phyloP scores from a whole-genome alignment of 2,329 filamentous ascomycete species.

The Pseudocercospora cruenta region DNA sequence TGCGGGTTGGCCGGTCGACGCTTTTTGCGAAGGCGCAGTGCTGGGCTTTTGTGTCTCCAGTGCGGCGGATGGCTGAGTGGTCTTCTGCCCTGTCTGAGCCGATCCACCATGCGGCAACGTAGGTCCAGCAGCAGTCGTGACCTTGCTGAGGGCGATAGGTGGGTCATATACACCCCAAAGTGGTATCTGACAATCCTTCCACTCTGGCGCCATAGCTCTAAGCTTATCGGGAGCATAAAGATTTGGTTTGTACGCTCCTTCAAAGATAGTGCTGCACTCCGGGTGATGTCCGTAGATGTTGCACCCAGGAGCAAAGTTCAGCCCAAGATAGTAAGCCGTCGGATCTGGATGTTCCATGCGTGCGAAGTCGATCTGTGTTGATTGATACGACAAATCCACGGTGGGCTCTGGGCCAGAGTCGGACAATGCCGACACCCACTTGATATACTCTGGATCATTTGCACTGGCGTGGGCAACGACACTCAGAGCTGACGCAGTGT shows the following conservation, averaged over 20 bases:
- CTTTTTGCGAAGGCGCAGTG: too few species aligned
- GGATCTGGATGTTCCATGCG: conserved; percentile 19
- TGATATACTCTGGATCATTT: conserved; percentile 14
- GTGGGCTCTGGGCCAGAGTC: neutral
- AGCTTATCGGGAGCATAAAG: conserved; percentile 23
- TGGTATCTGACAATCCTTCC: conserved; percentile 20
- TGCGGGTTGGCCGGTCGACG: neutral
- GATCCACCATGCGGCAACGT: too few species aligned
- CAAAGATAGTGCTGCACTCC: conserved; percentile 26
- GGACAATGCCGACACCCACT: conserved; percentile 1
- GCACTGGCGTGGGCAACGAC: conserved; percentile 16
- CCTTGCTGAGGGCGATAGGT: conserved; percentile 18
- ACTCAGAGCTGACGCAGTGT: conserved; percentile 12
- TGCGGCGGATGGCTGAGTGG: too few species aligned
- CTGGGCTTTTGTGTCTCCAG: too few species aligned
- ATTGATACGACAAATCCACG: neutral
- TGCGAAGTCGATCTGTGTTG: conserved; percentile 10
- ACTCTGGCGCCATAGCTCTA: conserved; percentile 17
- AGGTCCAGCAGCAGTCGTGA: too few species aligned
- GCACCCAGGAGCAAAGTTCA: conserved; percentile 18
- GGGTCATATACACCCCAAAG: conserved; percentile 27
- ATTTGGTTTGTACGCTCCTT: conserved; percentile 23
- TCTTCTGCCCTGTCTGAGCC: too few species aligned
- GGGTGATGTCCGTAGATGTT: conserved; percentile 10
- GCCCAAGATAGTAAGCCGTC: conserved; percentile 22